These are phyloP conservation scores for Aspergillus niger DNA, from an alignment of 2,329 filamentous ascomycete species.

Conservation along the genomic window DNA sequence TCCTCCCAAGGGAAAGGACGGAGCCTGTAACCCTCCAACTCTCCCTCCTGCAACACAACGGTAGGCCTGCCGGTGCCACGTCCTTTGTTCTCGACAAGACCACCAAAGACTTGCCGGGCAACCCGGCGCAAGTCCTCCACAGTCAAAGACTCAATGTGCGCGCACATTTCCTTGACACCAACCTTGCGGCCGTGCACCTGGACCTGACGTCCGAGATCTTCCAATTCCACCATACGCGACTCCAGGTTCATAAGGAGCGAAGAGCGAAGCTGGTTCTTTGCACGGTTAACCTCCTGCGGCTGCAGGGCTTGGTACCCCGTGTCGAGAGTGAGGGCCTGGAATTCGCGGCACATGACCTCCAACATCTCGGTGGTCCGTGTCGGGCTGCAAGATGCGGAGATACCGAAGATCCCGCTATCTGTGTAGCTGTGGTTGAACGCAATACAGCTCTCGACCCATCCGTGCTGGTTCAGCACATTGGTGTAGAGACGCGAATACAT, in stretches of 20 bases:
- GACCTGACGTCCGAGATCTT: conserved; percentile 91
- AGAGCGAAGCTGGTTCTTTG: conserved; percentile 94
- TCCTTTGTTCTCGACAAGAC: conserved; percentile 73
- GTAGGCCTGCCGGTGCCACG: conserved; percentile 84
- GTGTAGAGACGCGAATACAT: conserved; percentile 99
- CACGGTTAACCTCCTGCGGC: conserved; percentile 77
- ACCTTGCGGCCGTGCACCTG: conserved; percentile 96
- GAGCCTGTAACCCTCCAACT: conserved; percentile 68
- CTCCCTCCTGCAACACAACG: conserved; percentile 89
- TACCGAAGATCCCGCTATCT: conserved; percentile 92
- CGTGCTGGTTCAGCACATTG: conserved; percentile 95
- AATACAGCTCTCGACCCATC: conserved; percentile 94
- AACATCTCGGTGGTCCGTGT: conserved; percentile 79
- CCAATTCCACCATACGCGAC: conserved; percentile 93
- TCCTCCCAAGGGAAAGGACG: conserved; percentile 79
- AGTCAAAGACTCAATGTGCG: conserved; percentile 78
- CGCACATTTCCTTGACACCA: conserved; percentile 90
- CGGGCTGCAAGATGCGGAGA: conserved; percentile 82
- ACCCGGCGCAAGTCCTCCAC: conserved; percentile 80
- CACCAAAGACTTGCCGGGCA: conserved; percentile 75
- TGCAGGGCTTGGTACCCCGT: conserved; percentile 72
- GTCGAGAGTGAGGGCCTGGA: conserved; percentile 75
- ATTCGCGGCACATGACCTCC: conserved; percentile 90
- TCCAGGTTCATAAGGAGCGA: conserved; percentile 96
- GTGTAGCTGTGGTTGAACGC: conserved; percentile 98